phyloP scores from a whole-genome alignment of 805 yeast species.

The Ogataea henricii region DNA sequence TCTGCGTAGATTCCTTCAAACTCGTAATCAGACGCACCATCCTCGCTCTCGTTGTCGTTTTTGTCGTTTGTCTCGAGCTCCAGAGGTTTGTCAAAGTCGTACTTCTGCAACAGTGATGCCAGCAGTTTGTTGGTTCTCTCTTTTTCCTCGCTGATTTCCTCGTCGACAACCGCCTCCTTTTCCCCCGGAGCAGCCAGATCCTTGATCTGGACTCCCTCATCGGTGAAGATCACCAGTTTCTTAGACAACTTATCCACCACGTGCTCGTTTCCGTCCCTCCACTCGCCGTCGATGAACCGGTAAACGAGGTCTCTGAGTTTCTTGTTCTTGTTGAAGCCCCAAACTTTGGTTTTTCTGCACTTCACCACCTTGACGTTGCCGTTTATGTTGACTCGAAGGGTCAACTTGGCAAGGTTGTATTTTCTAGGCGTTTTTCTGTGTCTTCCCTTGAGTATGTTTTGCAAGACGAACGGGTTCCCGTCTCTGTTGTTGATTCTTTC shows the following conservation, averaged over 20 bases:
- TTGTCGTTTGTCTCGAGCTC: constrained; percentile 34
- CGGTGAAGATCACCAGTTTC: constrained; percentile 33
- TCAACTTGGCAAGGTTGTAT: constrained; percentile 48
- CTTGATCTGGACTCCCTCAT: constrained; percentile 16
- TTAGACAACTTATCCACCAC: constrained; percentile 59
- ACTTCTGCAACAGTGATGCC: constrained; percentile 46
- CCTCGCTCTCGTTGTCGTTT: constrained; percentile 41
- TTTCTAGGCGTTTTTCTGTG: constrained; percentile 58
- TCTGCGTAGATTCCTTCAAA: constrained; percentile 37
- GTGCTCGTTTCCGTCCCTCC: constrained; percentile 83
- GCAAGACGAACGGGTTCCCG: constrained; percentile 36
- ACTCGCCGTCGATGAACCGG: constrained; percentile 61
- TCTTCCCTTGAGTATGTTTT: constrained; percentile 51
- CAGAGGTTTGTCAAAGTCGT: constrained; percentile 55
- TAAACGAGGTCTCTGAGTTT: constrained; percentile 61
- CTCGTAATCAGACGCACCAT: constrained; percentile 48
- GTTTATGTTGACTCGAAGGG: constrained; percentile 63
- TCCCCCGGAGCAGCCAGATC: constrained; percentile 11
- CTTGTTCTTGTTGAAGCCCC: constrained; percentile 85
- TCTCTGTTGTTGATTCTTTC: constrained; percentile 48
- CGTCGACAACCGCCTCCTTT: constrained; percentile 24
- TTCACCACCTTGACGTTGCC: constrained; percentile 58
- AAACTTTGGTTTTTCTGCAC: constrained; percentile 73
- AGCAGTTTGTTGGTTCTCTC: constrained; percentile 49
- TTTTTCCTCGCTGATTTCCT: constrained; percentile 37